Conservation (phyloP, 2,329 filamentous ascomycete genomes). For the Cladosporium oxysporum region DNA sequence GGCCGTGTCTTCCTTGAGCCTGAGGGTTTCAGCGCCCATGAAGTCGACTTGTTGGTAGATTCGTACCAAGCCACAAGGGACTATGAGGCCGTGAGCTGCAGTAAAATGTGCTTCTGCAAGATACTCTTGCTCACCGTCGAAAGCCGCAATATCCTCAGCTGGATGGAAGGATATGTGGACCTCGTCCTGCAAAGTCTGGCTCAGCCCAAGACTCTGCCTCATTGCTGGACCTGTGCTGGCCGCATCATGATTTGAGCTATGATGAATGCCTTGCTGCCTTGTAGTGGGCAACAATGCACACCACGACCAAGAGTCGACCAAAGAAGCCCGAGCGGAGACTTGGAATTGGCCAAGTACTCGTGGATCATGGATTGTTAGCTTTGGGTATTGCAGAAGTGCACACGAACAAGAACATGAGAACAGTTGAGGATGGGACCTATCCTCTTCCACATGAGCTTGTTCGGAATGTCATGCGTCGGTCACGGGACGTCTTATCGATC, state of each 20-base stretch:
- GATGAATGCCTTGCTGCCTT: not conserved
- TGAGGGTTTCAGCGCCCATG: not conserved
- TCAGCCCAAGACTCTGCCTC: not conserved
- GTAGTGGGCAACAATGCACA: not conserved
- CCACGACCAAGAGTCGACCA: not conserved
- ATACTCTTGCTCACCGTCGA: not conserved
- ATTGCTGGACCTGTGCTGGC: slow-evolving; percentile 2
- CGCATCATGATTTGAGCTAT: not conserved
- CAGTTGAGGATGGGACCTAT: no score
- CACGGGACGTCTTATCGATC: no score
- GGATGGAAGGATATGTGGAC: not conserved
- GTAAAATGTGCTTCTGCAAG: not conserved
- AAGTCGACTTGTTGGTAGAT: no score
- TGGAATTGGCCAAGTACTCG: not conserved
- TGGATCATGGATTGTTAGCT: not conserved
- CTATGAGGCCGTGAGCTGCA: not conserved
- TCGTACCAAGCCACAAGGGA: no score
- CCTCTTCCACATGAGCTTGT: no score
- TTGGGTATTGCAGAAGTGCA: not conserved
- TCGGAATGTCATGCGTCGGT: no score
- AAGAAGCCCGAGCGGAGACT: not conserved
- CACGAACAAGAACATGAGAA: not conserved
- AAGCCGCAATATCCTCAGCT: not conserved
- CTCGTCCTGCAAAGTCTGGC: not conserved
- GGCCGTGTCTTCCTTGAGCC: not conserved